Base-by-base conservation (phyloP, 2,329 filamentous ascomycete species). In the Chaetothyriales sp. region DNA sequence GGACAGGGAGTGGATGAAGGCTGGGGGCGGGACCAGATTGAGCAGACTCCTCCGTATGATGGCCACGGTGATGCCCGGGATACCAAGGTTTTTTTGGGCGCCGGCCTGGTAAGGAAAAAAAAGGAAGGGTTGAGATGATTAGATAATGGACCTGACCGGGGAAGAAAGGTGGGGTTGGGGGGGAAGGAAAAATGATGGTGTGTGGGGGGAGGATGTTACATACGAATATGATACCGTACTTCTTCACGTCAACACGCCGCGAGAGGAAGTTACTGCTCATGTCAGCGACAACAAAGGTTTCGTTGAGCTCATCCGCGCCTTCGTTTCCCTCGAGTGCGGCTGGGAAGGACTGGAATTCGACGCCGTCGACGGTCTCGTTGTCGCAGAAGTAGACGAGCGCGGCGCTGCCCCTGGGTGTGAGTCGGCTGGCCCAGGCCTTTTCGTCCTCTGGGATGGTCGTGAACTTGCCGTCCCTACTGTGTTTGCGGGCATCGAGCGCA, bases 231-330 rank as follows among this genome's bases (percentile, higher is more conserved):
- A 84, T 73, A 1, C 83, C 84, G 69, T 84, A 94, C 64, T 92
- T 89, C 60, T 73, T 75, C 47, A 94, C 77, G 33, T 89, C 83
- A 20, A 95, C 77, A 56, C 76, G 77, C 44, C 88, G 76, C 46
- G 86, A 88, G 49, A 97, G 80, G 65, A 97, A 95, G 68, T 95
- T 97, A 54, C 87, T 95, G 46, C 80, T 85, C 86, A 97, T 94
- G 68, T 97, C 90, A 18, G 86, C 88, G 4, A 95, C 83, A 5
- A 97, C 84, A 54, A 94, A 78, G 1, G 82, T 81, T 29, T 81
- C 79, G 48, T 82, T 77, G 7, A 81, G 81, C 48, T 81, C 77
- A 1, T 73, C 68, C 5, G 68, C 68, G 2, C 69, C 69, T 9
- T 77, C 79, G 15, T 65, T n/a, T 69, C 56, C 58, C 47, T 78